Conservation (phyloP, 2,329 filamentous ascomycete species). For the Fusarium falciforme region DNA sequence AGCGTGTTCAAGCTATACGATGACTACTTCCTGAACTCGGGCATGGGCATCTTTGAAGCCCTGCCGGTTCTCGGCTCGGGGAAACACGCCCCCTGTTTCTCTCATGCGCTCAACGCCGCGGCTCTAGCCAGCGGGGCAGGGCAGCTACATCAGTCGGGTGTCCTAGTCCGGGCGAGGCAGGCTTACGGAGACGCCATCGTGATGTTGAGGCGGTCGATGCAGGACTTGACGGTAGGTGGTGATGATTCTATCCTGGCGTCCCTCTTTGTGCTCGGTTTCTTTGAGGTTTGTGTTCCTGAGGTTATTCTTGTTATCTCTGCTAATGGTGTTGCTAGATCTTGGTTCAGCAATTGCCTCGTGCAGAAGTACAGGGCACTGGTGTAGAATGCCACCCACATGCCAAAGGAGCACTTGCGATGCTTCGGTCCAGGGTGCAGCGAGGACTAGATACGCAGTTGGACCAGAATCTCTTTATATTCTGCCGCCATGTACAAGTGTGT, state of each 20-base stretch:
- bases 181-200: neutral
- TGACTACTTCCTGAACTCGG: neutral
- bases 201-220: neutral
- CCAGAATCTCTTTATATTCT: neutral
- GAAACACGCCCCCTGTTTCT: neutral
- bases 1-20: neutral
- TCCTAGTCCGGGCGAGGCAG: neutral
- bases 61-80: neutral
- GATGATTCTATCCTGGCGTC: neutral
- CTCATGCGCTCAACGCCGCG: neutral
- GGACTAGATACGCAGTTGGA: neutral
- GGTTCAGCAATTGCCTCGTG: neutral
- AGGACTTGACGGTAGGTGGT: neutral
- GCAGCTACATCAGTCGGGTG: neutral
- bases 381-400: neutral
- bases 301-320: neutral
- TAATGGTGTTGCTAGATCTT: neutral
- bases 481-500: neutral
- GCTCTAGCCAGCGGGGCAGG: neutral
- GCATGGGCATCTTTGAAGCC: neutral
- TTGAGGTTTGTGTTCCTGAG: neutral
- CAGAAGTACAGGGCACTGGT: neutral
- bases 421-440: neutral
- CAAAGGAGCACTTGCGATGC: neutral
- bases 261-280: neutral